Base-by-base conservation (phyloP, 495 filamentous ascomycete genomes). In the Achaetomiella virescens region DNA sequence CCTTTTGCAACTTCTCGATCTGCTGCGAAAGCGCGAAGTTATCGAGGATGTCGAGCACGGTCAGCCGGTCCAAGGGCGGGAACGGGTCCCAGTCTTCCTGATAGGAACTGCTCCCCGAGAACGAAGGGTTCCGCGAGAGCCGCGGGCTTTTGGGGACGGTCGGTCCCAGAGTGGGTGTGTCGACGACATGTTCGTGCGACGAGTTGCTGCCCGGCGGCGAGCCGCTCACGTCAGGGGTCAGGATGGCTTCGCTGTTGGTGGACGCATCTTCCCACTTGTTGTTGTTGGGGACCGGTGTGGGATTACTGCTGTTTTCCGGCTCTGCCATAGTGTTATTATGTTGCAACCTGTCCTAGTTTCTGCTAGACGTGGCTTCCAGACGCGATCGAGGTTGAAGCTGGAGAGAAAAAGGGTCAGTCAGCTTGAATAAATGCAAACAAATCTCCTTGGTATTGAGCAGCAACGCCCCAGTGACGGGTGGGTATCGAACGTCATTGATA, bases 31-130 rank as follows among this genome's bases (percentile, higher is more conserved):
- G 80, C 0, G 93, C 88, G 60, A 98, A 84, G 65, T 95, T 96
- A 70, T 97, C 95, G 48, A 98, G 80, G 20, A 97, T 75, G 66
- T 98, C 93, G 58, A 97, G 90, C 40, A 97, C 81, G 21, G 88
- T 92, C 55, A 97, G 76, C 51, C 89, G 86, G 65, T 98, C 93
- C n/a, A 96, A 74, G 5, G 93, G 90, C 17, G 93, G 89, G 48
- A 82, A 77, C 0, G 84, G 81, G 58, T 92, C 89, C 88, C 88
- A 92, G 67, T 95, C 90, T 65, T 97, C 90, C 52, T 90, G 88
- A 58, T 85, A 89, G 9, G 84, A 84, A 70, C 84, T 88, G 66
- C 84, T 86, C 45, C 80, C 82, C 24, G 86, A 89, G 65, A 91
- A 90, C 29, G 89, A 95, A 10, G 78, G 73, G 59, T 82, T 82